Conservation (phyloP, 345 rosid genomes). For the Cardamine occulta region DNA sequence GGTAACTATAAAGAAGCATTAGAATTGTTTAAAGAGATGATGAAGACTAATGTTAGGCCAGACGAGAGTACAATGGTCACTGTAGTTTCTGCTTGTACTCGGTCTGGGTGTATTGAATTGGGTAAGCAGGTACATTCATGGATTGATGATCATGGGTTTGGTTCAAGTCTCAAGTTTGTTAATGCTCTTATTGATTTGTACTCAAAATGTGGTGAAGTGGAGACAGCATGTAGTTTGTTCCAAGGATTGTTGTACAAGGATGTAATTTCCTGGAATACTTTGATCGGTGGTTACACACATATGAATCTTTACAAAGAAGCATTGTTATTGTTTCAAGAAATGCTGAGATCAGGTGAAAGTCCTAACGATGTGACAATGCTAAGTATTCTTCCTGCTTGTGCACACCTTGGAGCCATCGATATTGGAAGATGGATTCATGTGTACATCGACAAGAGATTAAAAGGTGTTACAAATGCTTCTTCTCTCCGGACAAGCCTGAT, state of each 20-base stretch:
- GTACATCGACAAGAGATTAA: constrained; percentile 53
- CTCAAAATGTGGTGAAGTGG: constrained; percentile 60
- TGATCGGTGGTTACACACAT: constrained; percentile 64
- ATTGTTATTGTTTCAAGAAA: constrained; percentile 54
- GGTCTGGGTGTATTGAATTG: constrained; percentile 52
- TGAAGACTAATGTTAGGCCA: constrained; percentile 47
- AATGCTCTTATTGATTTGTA: constrained; percentile 76
- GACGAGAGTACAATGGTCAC: constrained; percentile 67
- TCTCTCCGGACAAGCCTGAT: constrained; percentile 62
- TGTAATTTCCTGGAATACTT: constrained; percentile 68
- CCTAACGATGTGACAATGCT: constrained; percentile 64
- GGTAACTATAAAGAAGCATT: constrained; percentile 61
- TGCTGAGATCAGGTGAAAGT: constrained; percentile 50
- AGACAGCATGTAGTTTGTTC: constrained; percentile 52
- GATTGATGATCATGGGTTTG: constrained; percentile 54
- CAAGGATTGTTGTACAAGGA: constrained; percentile 48
- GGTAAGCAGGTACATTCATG: constrained; percentile 58
- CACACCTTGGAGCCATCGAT: constrained; percentile 62
- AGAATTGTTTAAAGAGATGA: constrained; percentile 58
- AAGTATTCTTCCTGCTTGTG: constrained; percentile 67
- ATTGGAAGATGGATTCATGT: constrained; percentile 73
- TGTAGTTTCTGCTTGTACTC: constrained; percentile 74
- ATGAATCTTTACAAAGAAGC: constrained; percentile 55
- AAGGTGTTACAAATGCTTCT: constrained; percentile 34
- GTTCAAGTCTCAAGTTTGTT: constrained; percentile 49